Evolutionary conservation across 2,329 filamentous ascomycete genomes (phyloP), one percentile per base, ranked within the genome.

Genomic region (Aureobasidium sp.): DNA sequence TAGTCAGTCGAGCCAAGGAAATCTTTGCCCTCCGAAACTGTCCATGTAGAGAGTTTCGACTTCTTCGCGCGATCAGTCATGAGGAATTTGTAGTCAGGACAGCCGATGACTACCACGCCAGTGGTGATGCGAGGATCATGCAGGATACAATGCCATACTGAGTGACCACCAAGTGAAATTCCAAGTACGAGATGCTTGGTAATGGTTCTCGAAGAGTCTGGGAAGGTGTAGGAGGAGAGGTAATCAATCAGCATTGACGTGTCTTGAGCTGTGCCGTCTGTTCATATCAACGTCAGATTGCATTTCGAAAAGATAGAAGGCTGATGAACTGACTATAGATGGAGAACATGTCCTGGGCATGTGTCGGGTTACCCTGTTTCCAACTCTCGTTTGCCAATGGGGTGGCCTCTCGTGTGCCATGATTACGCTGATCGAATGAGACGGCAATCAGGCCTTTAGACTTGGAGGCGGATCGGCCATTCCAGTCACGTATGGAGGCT

Each of bases 281-380:
- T 23, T 53, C 36, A 27, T 2, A 4, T 40, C n/a, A 43, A n/a
- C n/a, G 33, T 68, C 47, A 68, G 31, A 50, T 23, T 10, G 56
- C 47, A 7, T 31, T 27, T 27, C 20, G 33, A 11, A 1, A 53
- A 11, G 25, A 15, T 9, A 54, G 7, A 18, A 16, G 8, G 13
- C 20, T 31, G 33, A 11, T 3, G 23, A 40, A 67, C 81, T 88
- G 86, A 78, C 88, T 87, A 67, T 95, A 91, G 68, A 89, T 88
- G 36, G 88, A 90, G 76, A 96, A 94, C 94, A 99, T 97, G 78
- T 99, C 96, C 75, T 93, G 89, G 0, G 94, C 95, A 81, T 98
- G 96, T 9, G 85, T 87, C 10, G 86, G 82, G 75, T 98, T 97
- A 36, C 94, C 94, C 43, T 88, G 80, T 50, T 88, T 87, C 95